Evolutionary conservation across 2,329 filamentous ascomycete genomes (phyloP).

Genomic region (Claviceps sp.): DNA sequence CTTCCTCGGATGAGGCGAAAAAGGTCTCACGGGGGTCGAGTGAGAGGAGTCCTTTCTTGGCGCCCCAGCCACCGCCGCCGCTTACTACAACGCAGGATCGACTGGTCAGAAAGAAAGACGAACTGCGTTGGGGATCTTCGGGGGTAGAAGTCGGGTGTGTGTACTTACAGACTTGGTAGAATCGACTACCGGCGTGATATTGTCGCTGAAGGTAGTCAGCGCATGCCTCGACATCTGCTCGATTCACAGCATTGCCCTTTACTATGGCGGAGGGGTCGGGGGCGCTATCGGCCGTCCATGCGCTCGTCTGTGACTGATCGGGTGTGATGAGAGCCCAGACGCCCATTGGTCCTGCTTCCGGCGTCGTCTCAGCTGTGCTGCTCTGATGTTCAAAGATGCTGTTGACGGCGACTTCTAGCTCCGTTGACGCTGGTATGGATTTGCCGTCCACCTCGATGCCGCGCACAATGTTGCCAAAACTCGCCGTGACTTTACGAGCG

Average conservation of each 20-base stretch:
- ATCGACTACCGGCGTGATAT: conserved; percentile 28
- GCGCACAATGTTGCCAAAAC: conserved; percentile 69
- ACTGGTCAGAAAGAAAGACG: conserved; percentile 9
- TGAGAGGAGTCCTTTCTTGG: conserved; percentile 65
- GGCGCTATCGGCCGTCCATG: conserved; percentile 2
- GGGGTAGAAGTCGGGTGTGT: not conserved
- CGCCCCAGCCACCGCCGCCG: conserved; percentile 74
- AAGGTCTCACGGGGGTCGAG: conserved; percentile 56
- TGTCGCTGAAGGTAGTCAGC: conserved; percentile 19
- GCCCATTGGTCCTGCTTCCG: conserved; percentile 34
- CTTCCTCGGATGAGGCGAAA: conserved; percentile 30
- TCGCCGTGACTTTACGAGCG: conserved; percentile 47
- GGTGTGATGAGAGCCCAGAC: conserved; percentile 65
- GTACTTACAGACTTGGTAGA: conserved; percentile 27
- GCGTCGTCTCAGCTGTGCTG: conserved; percentile 8
- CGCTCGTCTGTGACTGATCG: conserved; percentile 4
- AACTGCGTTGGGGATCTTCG: not conserved
- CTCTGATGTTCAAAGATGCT: conserved; percentile 34
- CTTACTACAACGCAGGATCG: conserved; percentile 36
- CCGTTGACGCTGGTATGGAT: conserved; percentile 50
- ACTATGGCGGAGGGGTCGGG: conserved; percentile 6
- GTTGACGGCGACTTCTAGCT: conserved; percentile 54
- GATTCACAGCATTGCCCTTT: conserved; percentile 1
- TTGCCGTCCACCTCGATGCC: conserved; percentile 38
- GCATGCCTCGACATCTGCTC: conserved; percentile 12